phyloP scores from a whole-genome alignment of 148 eudicot species.

The Limonium bicolor region DNA sequence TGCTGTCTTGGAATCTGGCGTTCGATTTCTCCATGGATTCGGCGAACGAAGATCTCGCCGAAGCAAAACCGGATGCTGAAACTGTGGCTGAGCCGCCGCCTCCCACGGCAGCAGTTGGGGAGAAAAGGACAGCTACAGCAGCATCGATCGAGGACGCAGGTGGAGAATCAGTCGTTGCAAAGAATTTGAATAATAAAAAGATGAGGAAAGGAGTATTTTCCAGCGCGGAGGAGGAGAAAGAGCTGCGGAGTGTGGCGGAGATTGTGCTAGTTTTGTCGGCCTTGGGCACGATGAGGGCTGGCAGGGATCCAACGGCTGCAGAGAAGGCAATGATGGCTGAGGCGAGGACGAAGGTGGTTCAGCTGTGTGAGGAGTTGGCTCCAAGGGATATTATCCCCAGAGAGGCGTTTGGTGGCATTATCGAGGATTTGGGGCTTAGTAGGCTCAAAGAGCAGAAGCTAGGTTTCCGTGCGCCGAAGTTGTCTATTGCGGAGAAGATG shows the following conservation, averaged over 20 bases:
- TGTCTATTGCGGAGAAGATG: slow-evolving; percentile 55
- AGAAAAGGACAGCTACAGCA: slow-evolving; percentile 9
- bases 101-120: slow-evolving; percentile 1
- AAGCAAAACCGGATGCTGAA: background rate
- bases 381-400: slow-evolving; percentile 74
- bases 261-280: slow-evolving; percentile 70
- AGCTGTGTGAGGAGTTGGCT: slow-evolving; percentile 43
- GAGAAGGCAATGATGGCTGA: slow-evolving; percentile 73
- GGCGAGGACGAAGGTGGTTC: slow-evolving; percentile 51
- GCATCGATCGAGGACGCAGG: no score
- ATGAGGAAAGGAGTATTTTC: slow-evolving; percentile 8
- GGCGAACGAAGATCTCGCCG: background rate
- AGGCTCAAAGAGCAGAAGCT: slow-evolving; percentile 33
- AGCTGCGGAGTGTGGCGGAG: slow-evolving; percentile 68
- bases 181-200: no score
- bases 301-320: slow-evolving; percentile 42
- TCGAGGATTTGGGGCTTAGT: slow-evolving; percentile 74
- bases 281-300: slow-evolving; percentile 82
- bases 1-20: background rate
- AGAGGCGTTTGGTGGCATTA: slow-evolving; percentile 43
- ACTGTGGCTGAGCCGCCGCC: background rate
- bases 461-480: slow-evolving; percentile 48
- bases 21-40: slow-evolving; percentile 15
- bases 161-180: slow-evolving; percentile 11
- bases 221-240: slow-evolving; percentile 5